phyloP scores from a whole-genome alignment of 441 rosid genomes.

The Biscutella laevigata region DNA sequence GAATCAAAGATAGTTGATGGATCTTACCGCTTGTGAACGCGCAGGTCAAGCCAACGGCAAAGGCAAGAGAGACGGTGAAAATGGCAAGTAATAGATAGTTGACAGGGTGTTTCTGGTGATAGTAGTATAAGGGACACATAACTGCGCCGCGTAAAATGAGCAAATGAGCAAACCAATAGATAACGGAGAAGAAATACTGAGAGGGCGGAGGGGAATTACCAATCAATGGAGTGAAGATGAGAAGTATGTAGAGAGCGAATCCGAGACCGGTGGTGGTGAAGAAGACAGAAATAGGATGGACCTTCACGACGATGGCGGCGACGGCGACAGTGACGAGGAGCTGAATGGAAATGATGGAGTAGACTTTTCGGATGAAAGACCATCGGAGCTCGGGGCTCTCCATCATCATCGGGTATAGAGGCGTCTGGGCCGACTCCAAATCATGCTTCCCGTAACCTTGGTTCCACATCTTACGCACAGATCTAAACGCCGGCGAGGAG shows the following conservation, averaged over 20 bases:
- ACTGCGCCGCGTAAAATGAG: no score
- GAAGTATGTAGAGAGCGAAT: constrained; percentile 57
- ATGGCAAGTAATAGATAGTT: constrained; percentile 59
- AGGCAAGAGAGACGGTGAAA: constrained; percentile 57
- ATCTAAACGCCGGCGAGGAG: not conserved
- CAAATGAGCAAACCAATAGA: no score
- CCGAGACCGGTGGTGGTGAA: constrained; percentile 54
- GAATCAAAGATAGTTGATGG: no score
- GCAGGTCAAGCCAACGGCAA: constrained; percentile 70
- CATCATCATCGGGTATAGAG: constrained; percentile 70
- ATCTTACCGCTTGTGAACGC: constrained; percentile 64
- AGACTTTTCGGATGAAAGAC: constrained; percentile 75
- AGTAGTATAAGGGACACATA: constrained; percentile 61
- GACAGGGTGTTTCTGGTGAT: constrained; percentile 77
- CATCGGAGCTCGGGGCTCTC: constrained; percentile 83
- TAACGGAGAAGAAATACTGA: no score
- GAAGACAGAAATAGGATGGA: constrained; percentile 55
- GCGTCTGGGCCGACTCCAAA: constrained; percentile 54
- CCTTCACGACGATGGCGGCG: constrained; percentile 53
- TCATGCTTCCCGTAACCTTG: constrained; percentile 41
- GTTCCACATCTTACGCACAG: constrained; percentile 38
- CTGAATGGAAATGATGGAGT: constrained; percentile 58
- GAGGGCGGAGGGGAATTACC: no score
- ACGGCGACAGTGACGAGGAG: constrained; percentile 66
- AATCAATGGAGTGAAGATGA: constrained; percentile 59